Evolutionary conservation across 1,284 basidiomycete species (phyloP).

Genomic region (Cryptococcus depauperatus): DNA sequence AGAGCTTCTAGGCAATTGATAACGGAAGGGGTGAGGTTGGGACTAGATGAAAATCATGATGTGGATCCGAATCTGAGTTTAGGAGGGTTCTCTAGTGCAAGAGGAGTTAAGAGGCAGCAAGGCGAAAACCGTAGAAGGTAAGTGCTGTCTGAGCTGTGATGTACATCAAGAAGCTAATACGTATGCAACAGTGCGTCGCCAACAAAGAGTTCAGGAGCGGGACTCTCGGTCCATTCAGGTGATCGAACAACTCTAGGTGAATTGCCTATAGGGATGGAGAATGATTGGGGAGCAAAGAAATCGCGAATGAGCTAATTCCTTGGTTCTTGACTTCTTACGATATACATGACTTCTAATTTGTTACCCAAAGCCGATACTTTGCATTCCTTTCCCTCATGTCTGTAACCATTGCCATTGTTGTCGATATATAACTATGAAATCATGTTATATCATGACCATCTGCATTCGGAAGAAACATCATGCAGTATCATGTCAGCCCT

Average conservation of each 20-base stretch:
- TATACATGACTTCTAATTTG: no score
- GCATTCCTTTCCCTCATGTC: no score
- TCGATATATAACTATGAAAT: neutral
- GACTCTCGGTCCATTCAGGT: neutral
- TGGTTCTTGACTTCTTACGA: no score
- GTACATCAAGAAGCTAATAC: neutral
- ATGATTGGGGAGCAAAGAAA: slow-evolving; percentile 20
- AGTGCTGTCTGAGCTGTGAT: slow-evolving; percentile 2
- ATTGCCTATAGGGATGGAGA: slow-evolving; percentile 6
- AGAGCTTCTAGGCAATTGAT: slow-evolving; percentile 17
- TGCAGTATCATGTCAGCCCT: no score
- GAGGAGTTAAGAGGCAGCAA: slow-evolving; percentile 28
- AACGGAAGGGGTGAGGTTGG: slow-evolving; percentile 10
- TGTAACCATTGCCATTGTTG: no score
- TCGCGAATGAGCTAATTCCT: slow-evolving; percentile 12
- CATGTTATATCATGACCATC: neutral
- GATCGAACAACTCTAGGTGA: slow-evolving; percentile 20
- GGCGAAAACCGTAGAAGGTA: slow-evolving; percentile 17
- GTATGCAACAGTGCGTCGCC: slow-evolving; percentile 5
- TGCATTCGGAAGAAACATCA: neutral
- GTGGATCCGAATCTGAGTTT: slow-evolving; percentile 10
- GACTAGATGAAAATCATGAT: slow-evolving; percentile 11
- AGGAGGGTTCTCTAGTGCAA: slow-evolving; percentile 30
- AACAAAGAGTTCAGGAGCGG: slow-evolving; percentile 1
- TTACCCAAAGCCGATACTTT: no score